These are phyloP conservation scores for Styphnolobium japonicum DNA, from an alignment of 306 rosid species.

Conservation along the genomic window DNA sequence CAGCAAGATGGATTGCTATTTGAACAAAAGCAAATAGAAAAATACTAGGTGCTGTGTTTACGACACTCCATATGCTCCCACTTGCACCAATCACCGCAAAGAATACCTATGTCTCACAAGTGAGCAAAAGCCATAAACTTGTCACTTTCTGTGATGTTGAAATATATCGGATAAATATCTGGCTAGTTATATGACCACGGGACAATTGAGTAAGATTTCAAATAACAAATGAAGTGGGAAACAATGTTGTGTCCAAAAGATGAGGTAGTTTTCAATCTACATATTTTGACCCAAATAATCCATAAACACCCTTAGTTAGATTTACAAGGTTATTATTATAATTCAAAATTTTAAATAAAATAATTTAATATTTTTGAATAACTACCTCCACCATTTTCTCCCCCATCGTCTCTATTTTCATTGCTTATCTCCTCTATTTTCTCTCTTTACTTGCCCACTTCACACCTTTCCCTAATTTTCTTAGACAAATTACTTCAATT, in stretches of 20 bases:
- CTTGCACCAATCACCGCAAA: conserved; percentile 68
- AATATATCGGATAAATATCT: background rate
- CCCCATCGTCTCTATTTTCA: background rate
- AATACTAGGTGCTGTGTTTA: conserved; percentile 57
- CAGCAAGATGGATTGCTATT: conserved; percentile 50
- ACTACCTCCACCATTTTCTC: background rate
- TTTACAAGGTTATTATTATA: background rate
- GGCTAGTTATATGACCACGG: background rate
- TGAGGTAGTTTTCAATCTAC: background rate
- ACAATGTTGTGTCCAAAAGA: background rate
- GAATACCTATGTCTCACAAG: conserved; percentile 49
- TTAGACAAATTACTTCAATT: background rate
- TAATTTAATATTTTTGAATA: background rate
- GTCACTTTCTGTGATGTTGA: background rate
- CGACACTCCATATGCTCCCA: conserved; percentile 66
- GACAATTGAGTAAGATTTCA: background rate
- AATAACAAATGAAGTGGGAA: background rate
- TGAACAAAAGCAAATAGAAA: conserved; percentile 60
- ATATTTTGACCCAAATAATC: background rate
- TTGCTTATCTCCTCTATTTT: background rate
- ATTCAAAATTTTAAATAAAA: background rate
- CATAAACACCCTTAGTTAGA: background rate
- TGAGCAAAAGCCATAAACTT: background rate
- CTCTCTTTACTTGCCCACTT: background rate
- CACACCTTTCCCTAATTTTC: background rate